Conservation (phyloP, 2,329 filamentous ascomycete species). For the Sarocladium oryzae region DNA sequence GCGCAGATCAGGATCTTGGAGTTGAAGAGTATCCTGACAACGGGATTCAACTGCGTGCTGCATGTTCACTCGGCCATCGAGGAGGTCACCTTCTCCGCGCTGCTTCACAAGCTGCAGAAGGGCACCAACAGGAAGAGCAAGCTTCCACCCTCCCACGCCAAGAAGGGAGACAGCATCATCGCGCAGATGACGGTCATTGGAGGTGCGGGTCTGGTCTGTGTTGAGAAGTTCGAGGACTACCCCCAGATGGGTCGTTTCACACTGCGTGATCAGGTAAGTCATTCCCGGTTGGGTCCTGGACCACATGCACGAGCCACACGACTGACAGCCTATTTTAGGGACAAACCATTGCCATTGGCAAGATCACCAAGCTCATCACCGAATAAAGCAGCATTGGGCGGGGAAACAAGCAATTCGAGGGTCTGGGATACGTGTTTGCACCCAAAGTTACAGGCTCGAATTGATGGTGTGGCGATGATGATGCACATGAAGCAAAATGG, state of each 20-base stretch:
- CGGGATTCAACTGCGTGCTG: slow-evolving; percentile 95
- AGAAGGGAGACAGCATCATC: slow-evolving; percentile 76
- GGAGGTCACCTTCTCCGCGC: slow-evolving; percentile 83
- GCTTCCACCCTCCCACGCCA: slow-evolving; percentile 85
- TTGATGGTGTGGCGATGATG: not conserved
- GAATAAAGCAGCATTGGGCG: slow-evolving; percentile 21
- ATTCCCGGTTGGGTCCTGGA: not conserved
- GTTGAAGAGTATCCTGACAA: slow-evolving; percentile 85
- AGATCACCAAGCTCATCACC: slow-evolving; percentile 82
- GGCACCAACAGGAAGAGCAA: slow-evolving; percentile 92
- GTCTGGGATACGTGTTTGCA: slow-evolving; percentile 1
- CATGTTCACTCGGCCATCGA: slow-evolving; percentile 97
- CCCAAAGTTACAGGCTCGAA: not conserved
- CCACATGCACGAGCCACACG: no score
- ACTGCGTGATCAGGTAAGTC: slow-evolving; percentile 70
- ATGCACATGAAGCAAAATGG: slow-evolving; percentile 1
- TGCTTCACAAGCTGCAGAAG: slow-evolving; percentile 93
- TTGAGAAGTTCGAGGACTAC: slow-evolving; percentile 94
- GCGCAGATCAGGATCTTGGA: slow-evolving; percentile 95
- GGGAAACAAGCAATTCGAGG: no score
- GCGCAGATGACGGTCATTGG: slow-evolving; percentile 83
- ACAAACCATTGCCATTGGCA: slow-evolving; percentile 98
- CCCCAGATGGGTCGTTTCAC: slow-evolving; percentile 90
- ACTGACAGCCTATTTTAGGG: slow-evolving; percentile 49
- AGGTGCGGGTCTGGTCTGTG: slow-evolving; percentile 78